Evolutionary conservation across 371 early-diverging fungal genomes (phyloP), one percentile per base, ranked within the genome.

Genomic region (Syncephalis plumigaleata): DNA sequence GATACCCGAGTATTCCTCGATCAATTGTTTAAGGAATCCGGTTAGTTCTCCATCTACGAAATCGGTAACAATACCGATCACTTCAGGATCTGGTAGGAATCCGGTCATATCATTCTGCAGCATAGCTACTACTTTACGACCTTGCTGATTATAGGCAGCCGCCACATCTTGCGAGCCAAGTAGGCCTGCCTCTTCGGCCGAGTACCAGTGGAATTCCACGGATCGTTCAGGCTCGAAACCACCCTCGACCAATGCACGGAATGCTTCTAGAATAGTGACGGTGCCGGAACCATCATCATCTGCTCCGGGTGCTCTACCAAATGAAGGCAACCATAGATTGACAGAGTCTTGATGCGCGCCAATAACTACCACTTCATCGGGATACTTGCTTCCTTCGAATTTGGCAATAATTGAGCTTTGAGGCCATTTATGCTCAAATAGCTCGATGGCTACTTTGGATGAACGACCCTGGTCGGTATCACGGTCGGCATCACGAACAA

Each of bases 201-300:
- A 79, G 53, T 87, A 93, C 87, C 87, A 96, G 62, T 92, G 94
- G 71, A 93, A 91, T 58, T 93, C 94, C 27, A 96, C 81, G 15
- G 91, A 74, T 46, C 84, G 67, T 37, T 67, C 57, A 15, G 91
- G 93, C 20, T 61, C 65, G 60, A 90, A 86, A 0, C 73, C 76
- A 39, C 65, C 69, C 7, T 63, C 50, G 24, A 89, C 66, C 3
- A 91, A 58, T 26, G 61, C 70, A 24, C 85, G 73, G 72, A 88
- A 81, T 20, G 88, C 76, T 59, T 91, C 91, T 39, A 91, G 64
- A 40, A 86, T 85, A 0, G 91, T 87, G 2, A 79, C 76, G 0
- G 84, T 81, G 9, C 97, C 97, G 47, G 81, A 79, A 27, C 89
- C 93, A 66, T 88, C 86, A 53, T 91, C 91, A 66, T 89, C 78